These are phyloP conservation scores for Aphanomyces invadans DNA, from an alignment of 352 stramenopile species.

Conservation along the genomic window DNA sequence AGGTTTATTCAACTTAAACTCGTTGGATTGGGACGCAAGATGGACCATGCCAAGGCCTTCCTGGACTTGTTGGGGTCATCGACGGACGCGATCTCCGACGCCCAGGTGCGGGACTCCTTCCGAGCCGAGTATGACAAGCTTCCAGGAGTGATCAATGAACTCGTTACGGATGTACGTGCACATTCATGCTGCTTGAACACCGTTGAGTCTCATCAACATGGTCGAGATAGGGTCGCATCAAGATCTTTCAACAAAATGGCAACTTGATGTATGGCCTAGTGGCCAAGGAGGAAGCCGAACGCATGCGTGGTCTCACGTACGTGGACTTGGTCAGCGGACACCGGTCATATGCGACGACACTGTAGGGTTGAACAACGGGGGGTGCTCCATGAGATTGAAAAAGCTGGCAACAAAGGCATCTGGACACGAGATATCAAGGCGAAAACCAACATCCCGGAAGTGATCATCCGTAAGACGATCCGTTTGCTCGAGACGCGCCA, in stretches of 20 bases:
- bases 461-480: constrained; percentile 97
- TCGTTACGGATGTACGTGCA: constrained; percentile 64
- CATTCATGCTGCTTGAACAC: too few relatives aligned
- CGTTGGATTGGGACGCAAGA: constrained; percentile 14
- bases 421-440: constrained; percentile 98
- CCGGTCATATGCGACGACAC: too few relatives aligned
- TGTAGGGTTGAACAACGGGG: constrained; percentile 77
- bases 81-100: constrained; percentile 66
- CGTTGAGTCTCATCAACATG: too few relatives aligned
- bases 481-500: constrained; percentile 93
- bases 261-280: constrained; percentile 80
- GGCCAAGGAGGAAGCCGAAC: constrained; percentile 74
- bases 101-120: constrained; percentile 77
- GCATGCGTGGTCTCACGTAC: constrained; percentile 75
- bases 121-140: constrained; percentile 77
- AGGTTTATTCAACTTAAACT: constrained; percentile 6
- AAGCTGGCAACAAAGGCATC: constrained; percentile 95
- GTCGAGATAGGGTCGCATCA: constrained; percentile 76
- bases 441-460: constrained; percentile 94
- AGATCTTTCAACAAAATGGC: constrained; percentile 83
- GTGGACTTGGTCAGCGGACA: constrained; percentile 29
- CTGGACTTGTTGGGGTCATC: constrained; percentile 72
- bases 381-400: constrained; percentile 93
- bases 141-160: constrained; percentile 68
- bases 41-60: constrained; percentile 45